Evolutionary conservation across 345 rosid genomes (phyloP).

Genomic region (Mercurialis annua): DNA sequence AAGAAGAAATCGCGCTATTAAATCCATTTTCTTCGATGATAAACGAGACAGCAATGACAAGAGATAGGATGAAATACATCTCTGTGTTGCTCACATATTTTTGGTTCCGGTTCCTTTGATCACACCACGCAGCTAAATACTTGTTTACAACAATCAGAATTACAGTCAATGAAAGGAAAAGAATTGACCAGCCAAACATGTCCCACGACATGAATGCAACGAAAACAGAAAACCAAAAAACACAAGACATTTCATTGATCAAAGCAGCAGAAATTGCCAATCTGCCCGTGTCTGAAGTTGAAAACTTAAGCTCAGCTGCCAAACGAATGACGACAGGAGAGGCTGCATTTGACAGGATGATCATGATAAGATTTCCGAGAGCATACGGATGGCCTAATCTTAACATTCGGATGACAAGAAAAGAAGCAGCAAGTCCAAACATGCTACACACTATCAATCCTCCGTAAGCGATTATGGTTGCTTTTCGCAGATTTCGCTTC

Average conservation of each 20-base stretch:
- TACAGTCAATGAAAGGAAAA: constrained; percentile 28
- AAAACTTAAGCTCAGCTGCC: constrained; percentile 62
- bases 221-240: constrained; percentile 28
- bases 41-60: constrained; percentile 35
- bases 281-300: constrained; percentile 64
- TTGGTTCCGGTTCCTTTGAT: constrained; percentile 47
- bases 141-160: constrained; percentile 37
- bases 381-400: constrained; percentile 16
- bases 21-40: constrained; percentile 39
- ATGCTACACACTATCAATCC: constrained; percentile 35
- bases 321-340: constrained; percentile 65
- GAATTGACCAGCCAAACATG: constrained; percentile 27
- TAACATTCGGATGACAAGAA: constrained; percentile 32
- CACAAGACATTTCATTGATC: constrained; percentile 53
- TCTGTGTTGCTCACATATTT: constrained; percentile 61
- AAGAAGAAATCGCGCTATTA: constrained; percentile 46
- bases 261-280: constrained; percentile 53
- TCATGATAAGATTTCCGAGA: constrained; percentile 31
- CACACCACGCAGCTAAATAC: constrained; percentile 55
- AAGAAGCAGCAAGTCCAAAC: constrained; percentile 36
- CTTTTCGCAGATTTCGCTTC: constrained; percentile 43
- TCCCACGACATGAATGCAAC: constrained; percentile 19
- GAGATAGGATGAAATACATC: constrained; percentile 41
- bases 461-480: constrained; percentile 44
- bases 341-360: constrained; percentile 57